These are phyloP conservation scores for Pyrenophora teres DNA, from an alignment of 2,329 filamentous ascomycete species.

Conservation along the genomic window DNA sequence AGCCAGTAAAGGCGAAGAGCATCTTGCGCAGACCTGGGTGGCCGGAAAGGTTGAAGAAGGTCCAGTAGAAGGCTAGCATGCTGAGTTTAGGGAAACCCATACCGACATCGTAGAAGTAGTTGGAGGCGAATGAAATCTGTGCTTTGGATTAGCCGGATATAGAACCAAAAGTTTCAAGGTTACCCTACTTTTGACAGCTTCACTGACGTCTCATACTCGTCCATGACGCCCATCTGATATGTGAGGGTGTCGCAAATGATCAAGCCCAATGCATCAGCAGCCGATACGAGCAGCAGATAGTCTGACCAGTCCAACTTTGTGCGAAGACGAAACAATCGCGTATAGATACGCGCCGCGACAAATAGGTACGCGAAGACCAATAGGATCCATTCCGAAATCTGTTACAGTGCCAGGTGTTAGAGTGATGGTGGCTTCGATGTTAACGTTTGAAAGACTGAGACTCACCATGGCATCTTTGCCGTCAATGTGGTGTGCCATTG, in stretches of 20 bases:
- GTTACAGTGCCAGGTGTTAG: background rate
- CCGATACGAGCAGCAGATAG: constrained; percentile 22
- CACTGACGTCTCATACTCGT: constrained; percentile 22
- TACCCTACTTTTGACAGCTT: constrained; percentile 24
- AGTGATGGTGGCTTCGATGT: background rate
- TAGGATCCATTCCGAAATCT: constrained; percentile 31
- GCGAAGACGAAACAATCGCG: constrained; percentile 20
- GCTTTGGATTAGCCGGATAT: background rate
- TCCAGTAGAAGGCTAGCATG: constrained; percentile 33
- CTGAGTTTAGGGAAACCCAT: constrained; percentile 34
- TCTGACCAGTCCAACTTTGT: constrained; percentile 24
- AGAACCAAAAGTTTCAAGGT: no score
- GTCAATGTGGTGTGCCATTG: constrained; percentile 22
- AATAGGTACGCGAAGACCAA: constrained; percentile 23
- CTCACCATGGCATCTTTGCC: constrained; percentile 26
- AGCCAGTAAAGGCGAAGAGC: constrained; percentile 25
- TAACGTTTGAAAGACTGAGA: background rate
- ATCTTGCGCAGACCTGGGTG: constrained; percentile 29
- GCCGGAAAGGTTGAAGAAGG: constrained; percentile 24
- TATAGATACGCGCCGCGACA: constrained; percentile 23
- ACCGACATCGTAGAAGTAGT: constrained; percentile 33
- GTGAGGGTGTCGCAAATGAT: constrained; percentile 25
- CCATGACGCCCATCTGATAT: constrained; percentile 19
- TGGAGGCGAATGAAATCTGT: constrained; percentile 30
- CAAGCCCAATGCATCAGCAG: constrained; percentile 11